These are phyloP conservation scores for Pythium coloratum DNA, from an alignment of 352 stramenopile species.

Conservation along the genomic window DNA sequence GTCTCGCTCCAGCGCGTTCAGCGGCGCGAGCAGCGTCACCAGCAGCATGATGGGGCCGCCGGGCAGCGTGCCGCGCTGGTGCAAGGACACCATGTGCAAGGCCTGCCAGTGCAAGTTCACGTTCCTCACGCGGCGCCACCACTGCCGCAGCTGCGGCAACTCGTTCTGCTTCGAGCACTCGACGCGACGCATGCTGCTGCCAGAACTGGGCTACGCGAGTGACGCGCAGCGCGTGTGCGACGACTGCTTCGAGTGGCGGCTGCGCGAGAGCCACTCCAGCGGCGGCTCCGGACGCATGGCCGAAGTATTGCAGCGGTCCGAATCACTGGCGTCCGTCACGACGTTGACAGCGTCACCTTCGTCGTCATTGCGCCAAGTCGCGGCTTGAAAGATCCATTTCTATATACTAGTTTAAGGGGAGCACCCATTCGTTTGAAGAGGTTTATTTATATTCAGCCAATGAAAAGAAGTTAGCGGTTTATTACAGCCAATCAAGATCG, in stretches of 20 bases:
- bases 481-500: not conserved
- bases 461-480: not conserved
- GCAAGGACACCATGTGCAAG: slow-evolving; percentile 61
- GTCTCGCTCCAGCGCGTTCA: slow-evolving; percentile 11
- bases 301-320: slow-evolving; percentile 1
- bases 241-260: slow-evolving; percentile 68
- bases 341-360: not conserved
- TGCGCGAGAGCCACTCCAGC: slow-evolving; percentile 14
- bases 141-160: slow-evolving; percentile 81
- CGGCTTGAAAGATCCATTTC: not conserved
- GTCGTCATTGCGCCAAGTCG: not conserved
- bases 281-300: not conserved
- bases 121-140: slow-evolving; percentile 71
- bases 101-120: slow-evolving; percentile 75
- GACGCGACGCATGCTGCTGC: slow-evolving; percentile 63
- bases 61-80: slow-evolving; percentile 59
- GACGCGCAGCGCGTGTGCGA: slow-evolving; percentile 82
- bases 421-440: not conserved
- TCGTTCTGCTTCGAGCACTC: slow-evolving; percentile 88
- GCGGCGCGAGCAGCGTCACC: not conserved
- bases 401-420: not conserved
- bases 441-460: not conserved
- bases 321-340: slow-evolving; percentile 3
- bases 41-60: slow-evolving; percentile 7
- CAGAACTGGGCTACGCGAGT: slow-evolving; percentile 62